Evolutionary conservation across 2,329 filamentous ascomycete species (phyloP).

Genomic region (Stagonosporopsis rhizophila): DNA sequence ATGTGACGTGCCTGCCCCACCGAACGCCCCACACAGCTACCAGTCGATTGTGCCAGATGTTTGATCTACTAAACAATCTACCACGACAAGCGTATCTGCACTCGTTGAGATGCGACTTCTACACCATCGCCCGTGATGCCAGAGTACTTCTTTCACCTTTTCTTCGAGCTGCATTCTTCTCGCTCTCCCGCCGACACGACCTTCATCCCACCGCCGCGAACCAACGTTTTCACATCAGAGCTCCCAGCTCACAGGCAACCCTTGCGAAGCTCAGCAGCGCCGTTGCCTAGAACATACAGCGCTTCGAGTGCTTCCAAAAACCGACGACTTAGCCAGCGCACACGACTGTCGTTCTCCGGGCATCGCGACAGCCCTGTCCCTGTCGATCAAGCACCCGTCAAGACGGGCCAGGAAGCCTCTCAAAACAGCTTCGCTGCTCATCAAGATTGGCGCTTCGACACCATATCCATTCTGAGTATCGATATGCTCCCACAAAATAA

Average conservation of each 20-base stretch:
- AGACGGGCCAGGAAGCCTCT: slow-evolving; percentile 29
- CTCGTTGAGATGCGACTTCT: slow-evolving; percentile 24
- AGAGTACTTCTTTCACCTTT: slow-evolving; percentile 69
- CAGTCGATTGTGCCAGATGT: slow-evolving; percentile 3
- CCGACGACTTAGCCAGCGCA: slow-evolving; percentile 43
- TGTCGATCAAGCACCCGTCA: slow-evolving; percentile 47
- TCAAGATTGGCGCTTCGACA: slow-evolving; percentile 81
- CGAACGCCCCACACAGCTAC: slow-evolving; percentile 4
- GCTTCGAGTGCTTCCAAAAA: slow-evolving; percentile 34
- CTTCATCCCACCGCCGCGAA: slow-evolving; percentile 51
- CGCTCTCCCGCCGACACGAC: slow-evolving; percentile 40
- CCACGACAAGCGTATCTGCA: neutral
- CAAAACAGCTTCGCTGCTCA: slow-evolving; percentile 42
- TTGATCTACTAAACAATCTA: slow-evolving; percentile 1
- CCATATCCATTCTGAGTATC: slow-evolving; percentile 80
- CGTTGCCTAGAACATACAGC: slow-evolving; percentile 22
- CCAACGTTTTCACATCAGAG: slow-evolving; percentile 55
- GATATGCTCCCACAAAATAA: slow-evolving; percentile 65
- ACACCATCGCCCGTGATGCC: slow-evolving; percentile 55
- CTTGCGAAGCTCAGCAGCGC: slow-evolving; percentile 45
- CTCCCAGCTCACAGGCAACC: slow-evolving; percentile 53
- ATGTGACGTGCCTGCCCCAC: slow-evolving; percentile 17
- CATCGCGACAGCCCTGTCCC: slow-evolving; percentile 46
- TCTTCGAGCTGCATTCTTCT: slow-evolving; percentile 64
- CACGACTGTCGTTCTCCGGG: slow-evolving; percentile 45